Base-by-base conservation (phyloP, 2,329 filamentous ascomycete genomes). In the Fusarium sarcochroum region DNA sequence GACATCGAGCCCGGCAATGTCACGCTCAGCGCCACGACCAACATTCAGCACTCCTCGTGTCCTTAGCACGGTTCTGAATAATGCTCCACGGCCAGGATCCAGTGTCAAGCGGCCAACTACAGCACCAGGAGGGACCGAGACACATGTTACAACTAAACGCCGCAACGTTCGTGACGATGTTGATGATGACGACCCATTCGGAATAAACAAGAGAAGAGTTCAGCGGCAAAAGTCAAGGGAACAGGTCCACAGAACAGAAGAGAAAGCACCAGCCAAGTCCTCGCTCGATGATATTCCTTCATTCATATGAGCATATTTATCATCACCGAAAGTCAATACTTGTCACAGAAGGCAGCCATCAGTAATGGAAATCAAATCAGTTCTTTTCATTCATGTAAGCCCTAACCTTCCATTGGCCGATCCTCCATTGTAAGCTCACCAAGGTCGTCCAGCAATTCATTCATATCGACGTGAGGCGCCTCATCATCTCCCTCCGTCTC, bases 361-460 rank as follows among this genome's bases (percentile, higher is more conserved):
- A 14, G 9, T 6, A 50, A 10, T 44, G 56, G 20, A 66, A 44
- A 46, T 56, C 58, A 66, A 68, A 68, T 66, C 53, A 67, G 49
- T 68, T 66, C 49, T 73, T 72, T 72, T 73, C 65, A 59, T 73
- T 65, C 46, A 40, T 68, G 63, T 66, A 57, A 65, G 63, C 44
- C 32, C 63, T 68, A 65, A 56, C 35, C 52, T 49, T 80, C 91
- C 62, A 72, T 73, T 68, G 73, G 75, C 18, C 63, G 50, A 53
- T 78, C 77, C 58, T 75, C 62, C 76, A 79, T 59, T 47, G 77
- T 75, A 54, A 97, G 87, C 75, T 97, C 94, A 76, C 97, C 94
- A 84, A 98, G 94, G 78, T 97, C 94, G 77, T 98, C 94, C 75
- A 97, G 84, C 76, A 98, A 80, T 79, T 94, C 92, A 20, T 95